These are phyloP conservation scores for Paraglomus brasilianum DNA, from an alignment of 192 early-diverging fungal species.

Conservation along the genomic window DNA sequence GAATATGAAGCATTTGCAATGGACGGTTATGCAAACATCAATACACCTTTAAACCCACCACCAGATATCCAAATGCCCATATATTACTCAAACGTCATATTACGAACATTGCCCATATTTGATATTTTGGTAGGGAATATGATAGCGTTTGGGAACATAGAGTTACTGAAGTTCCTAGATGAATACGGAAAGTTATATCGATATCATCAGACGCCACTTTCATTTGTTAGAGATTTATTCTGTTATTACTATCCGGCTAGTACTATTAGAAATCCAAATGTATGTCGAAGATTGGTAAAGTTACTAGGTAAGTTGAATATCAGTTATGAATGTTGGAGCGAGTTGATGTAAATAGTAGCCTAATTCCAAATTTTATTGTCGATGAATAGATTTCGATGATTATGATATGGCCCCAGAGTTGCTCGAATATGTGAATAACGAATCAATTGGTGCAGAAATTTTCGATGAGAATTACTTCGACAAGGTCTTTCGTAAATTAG, in stretches of 20 bases:
- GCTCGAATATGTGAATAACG: slow-evolving; percentile 34
- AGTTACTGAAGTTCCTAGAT: slow-evolving; percentile 61
- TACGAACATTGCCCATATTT: slow-evolving; percentile 63
- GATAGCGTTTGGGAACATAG: slow-evolving; percentile 63
- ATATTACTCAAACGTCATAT: slow-evolving; percentile 68
- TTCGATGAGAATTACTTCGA: slow-evolving; percentile 55
- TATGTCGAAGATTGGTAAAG: slow-evolving; percentile 53
- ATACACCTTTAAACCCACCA: slow-evolving; percentile 56
- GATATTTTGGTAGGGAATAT: slow-evolving; percentile 66
- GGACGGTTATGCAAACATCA: slow-evolving; percentile 35
- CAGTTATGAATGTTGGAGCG: slow-evolving; percentile 41
- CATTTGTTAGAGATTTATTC: slow-evolving; percentile 64
- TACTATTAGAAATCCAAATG: slow-evolving; percentile 54
- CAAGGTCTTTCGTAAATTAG: slow-evolving; percentile 50
- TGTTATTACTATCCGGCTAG: slow-evolving; percentile 67
- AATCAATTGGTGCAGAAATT: slow-evolving; percentile 32
- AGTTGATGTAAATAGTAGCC: slow-evolving; percentile 32
- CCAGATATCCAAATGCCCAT: slow-evolving; percentile 60
- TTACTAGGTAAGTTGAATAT: slow-evolving; percentile 60
- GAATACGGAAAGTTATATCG: slow-evolving; percentile 61
- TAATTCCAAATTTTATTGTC: slow-evolving; percentile 45
- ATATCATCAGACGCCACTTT: slow-evolving; percentile 67
- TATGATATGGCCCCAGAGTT: slow-evolving; percentile 44
- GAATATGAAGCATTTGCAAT: slow-evolving; percentile 69
- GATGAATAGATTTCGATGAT: slow-evolving; percentile 42